Evolutionary conservation across 1,284 basidiomycete genomes (phyloP).

Genomic region (Apiotrichum gamsii): DNA sequence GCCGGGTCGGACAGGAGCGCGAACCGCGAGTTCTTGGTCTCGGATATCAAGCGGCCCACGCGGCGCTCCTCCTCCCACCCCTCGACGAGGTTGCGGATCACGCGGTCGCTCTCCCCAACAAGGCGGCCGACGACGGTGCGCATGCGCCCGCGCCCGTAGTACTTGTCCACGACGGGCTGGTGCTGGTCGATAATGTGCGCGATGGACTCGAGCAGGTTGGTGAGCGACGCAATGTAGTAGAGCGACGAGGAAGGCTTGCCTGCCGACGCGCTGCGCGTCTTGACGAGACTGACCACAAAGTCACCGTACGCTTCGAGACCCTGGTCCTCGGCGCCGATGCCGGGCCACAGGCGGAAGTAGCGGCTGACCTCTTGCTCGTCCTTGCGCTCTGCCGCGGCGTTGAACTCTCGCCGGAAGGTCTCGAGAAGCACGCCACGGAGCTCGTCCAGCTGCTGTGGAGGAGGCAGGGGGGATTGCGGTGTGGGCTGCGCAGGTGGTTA

Average conservation of each 20-base stretch:
- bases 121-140: constrained; percentile 67
- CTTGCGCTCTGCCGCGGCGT: constrained; percentile 62
- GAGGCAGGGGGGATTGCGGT: constrained; percentile 75
- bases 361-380: constrained; percentile 84
- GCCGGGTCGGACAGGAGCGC: constrained; percentile 35
- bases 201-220: constrained; percentile 87
- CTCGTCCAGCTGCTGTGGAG: constrained; percentile 69
- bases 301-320: constrained; percentile 89
- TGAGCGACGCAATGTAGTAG: constrained; percentile 79
- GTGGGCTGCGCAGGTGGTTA: constrained; percentile 67
- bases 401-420: constrained; percentile 73
- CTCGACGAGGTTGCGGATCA: constrained; percentile 67
- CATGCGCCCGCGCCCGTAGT: constrained; percentile 88
- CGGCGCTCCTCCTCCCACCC: constrained; percentile 85
- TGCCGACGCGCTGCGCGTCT: constrained; percentile 64
- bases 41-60: constrained; percentile 45
- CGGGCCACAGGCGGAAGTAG: constrained; percentile 95
- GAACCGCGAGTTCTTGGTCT: constrained; percentile 44
- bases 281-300: constrained; percentile 87
- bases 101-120: constrained; percentile 77
- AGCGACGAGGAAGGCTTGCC: constrained; percentile 87
- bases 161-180: constrained; percentile 94
- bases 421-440: constrained; percentile 69
- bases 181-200: constrained; percentile 96
- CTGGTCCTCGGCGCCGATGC: constrained; percentile 71